A percentile compares a stretch with the other conserved stretches of the same genome.
phyloP scores from a whole-genome alignment of 305 asterid species.

The Fraxinus angustifolia region DNA sequence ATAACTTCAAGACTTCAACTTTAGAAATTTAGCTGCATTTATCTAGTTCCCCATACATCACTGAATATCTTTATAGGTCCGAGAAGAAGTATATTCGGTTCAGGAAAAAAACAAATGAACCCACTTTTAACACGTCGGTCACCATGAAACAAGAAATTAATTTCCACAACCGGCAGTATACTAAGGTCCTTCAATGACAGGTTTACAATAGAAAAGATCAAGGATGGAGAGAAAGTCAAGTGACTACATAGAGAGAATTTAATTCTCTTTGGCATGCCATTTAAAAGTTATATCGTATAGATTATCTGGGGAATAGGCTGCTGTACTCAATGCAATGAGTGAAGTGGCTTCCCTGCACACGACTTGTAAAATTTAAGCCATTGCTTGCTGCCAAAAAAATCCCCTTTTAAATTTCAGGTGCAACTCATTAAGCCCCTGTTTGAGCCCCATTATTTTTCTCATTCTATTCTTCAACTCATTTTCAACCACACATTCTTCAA shows the following conservation, averaged over 20 bases:
- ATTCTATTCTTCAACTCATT: too few species aligned
- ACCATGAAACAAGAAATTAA: slow-evolving; percentile 1
- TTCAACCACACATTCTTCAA: too few species aligned
- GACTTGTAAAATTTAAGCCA: neutral
- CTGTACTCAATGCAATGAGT: neutral
- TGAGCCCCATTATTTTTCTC: too few species aligned
- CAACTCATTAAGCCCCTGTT: neutral
- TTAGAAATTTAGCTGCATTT: neutral
- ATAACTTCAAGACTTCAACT: neutral
- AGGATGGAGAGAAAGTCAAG: neutral
- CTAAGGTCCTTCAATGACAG: neutral
- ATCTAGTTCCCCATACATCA: neutral
- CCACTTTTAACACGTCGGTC: neutral
- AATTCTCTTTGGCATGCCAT: neutral
- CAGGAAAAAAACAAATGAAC: neutral
- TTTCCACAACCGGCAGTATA: slow-evolving; percentile 2
- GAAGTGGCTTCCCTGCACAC: neutral
- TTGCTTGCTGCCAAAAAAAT: neutral
- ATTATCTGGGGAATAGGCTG: neutral
- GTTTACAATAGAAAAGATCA: neutral
- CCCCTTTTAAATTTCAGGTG: neutral
- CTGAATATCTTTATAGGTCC: neutral
- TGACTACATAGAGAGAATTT: neutral
- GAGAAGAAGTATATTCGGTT: neutral
- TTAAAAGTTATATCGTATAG: neutral